These are phyloP conservation scores for Colletotrichum tabaci DNA, from an alignment of 2,329 filamentous ascomycete genomes.

Conservation along the genomic window DNA sequence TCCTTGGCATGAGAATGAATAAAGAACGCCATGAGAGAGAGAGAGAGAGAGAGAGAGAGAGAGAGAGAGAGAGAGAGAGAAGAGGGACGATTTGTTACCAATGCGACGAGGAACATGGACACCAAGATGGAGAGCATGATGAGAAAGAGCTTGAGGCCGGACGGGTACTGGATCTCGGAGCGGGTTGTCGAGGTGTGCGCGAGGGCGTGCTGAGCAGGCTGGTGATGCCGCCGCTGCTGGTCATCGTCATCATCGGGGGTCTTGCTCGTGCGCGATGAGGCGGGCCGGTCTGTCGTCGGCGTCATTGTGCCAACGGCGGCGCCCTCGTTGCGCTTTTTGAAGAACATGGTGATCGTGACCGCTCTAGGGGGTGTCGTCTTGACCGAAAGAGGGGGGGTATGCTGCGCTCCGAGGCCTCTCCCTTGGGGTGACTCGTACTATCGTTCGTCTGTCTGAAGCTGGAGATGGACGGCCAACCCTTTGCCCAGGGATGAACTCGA, in stretches of 20 bases:
- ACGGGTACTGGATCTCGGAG: constrained; percentile 31
- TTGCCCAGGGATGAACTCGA: neutral
- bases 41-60: neutral
- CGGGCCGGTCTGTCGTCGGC: neutral
- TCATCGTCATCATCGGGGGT: constrained; percentile 29
- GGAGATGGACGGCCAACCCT: neutral
- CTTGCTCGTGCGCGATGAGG: constrained; percentile 36
- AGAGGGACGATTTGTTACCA: constrained; percentile 6
- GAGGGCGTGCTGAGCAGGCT: constrained; percentile 8
- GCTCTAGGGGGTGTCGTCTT: neutral
- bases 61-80: neutral
- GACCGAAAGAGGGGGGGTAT: neutral
- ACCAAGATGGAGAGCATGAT: constrained; percentile 36
- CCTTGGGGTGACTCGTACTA: neutral
- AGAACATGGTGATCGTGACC: constrained; percentile 13
- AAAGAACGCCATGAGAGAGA: neutral
- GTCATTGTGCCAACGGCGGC: neutral
- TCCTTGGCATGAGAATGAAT: no score
- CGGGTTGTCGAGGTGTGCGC: constrained; percentile 21
- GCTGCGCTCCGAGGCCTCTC: neutral
- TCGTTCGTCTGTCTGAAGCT: neutral
- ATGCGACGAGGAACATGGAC: constrained; percentile 42
- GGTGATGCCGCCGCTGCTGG: neutral
- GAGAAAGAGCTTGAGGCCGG: constrained; percentile 44
- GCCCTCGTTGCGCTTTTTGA: constrained; percentile 32